Conservation (phyloP, 2,329 filamentous ascomycete genomes). For the Aspergillus cejpii region DNA sequence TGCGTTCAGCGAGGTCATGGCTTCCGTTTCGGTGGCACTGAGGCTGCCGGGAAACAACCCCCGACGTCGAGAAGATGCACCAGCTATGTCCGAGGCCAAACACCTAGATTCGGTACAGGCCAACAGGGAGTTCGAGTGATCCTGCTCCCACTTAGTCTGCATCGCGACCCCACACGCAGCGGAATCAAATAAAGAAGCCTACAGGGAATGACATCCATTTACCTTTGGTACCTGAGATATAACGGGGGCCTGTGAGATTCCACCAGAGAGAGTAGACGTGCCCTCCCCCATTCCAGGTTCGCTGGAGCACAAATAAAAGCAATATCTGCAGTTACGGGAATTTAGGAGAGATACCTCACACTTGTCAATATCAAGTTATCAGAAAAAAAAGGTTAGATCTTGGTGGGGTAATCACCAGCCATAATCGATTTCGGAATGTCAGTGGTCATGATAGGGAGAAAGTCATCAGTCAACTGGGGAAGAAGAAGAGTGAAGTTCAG, state of each 20-base stretch:
- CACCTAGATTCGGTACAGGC: slow-evolving; percentile 13
- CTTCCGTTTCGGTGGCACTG: background rate
- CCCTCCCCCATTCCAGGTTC: background rate
- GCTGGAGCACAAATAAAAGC: background rate
- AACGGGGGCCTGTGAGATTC: background rate
- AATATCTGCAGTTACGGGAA: background rate
- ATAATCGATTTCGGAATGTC: background rate
- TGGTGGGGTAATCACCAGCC: background rate
- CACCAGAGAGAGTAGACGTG: background rate
- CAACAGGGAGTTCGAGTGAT: slow-evolving; percentile 13
- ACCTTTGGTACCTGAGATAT: background rate
- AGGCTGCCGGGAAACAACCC: background rate
- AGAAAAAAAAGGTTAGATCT: no score
- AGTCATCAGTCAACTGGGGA: background rate
- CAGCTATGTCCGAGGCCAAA: slow-evolving; percentile 3
- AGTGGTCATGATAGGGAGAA: background rate
- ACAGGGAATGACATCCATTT: background rate
- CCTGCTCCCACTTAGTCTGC: slow-evolving; percentile 21
- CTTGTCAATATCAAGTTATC: background rate
- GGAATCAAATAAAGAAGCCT: background rate
- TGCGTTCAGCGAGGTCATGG: slow-evolving; percentile 18
- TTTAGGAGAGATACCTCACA: background rate
- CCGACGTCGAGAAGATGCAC: slow-evolving; percentile 1
- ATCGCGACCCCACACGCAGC: slow-evolving; percentile 4
- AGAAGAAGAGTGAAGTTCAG: background rate